These are phyloP conservation scores for Termitomyces sp. DNA, from an alignment of 768 basidiomycete genomes.

Conservation along the genomic window DNA sequence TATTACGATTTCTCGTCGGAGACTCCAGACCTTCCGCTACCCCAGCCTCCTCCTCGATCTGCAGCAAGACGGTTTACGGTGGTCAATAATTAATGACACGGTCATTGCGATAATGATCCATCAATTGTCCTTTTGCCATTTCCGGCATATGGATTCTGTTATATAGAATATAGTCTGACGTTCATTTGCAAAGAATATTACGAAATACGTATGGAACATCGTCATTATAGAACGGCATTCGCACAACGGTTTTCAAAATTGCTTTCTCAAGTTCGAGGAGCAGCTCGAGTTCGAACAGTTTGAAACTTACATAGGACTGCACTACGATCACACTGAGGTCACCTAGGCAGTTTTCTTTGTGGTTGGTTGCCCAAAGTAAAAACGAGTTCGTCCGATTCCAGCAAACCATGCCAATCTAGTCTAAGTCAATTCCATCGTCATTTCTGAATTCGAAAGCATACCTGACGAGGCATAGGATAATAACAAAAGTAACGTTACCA, in stretches of 20 bases:
- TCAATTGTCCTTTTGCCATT: background rate
- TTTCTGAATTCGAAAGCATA: slow-evolving; percentile 22
- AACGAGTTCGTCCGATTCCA: slow-evolving; percentile 20
- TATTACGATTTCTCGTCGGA: slow-evolving; percentile 29
- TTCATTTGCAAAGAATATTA: background rate
- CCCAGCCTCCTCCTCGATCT: slow-evolving; percentile 19
- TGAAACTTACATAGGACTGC: background rate
- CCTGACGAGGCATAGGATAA: slow-evolving; percentile 58
- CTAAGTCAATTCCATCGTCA: background rate
- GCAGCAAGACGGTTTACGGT: slow-evolving; percentile 28
- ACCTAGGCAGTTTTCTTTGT: slow-evolving; percentile 7
- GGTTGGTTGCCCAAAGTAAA: slow-evolving; percentile 14
- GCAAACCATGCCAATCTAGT: slow-evolving; percentile 20
- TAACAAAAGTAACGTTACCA: slow-evolving; percentile 67
- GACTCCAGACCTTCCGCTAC: slow-evolving; percentile 16
- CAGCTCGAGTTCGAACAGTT: background rate
- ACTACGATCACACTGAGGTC: background rate
- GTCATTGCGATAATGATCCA: background rate
- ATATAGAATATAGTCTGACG: background rate
- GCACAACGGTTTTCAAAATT: background rate
- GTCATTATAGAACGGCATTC: background rate
- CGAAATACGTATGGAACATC: background rate
- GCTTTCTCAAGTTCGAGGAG: background rate
- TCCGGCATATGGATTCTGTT: background rate
- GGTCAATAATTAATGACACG: slow-evolving; percentile 25